A percentile compares a stretch with the other conserved stretches of the same genome.
Conservation (phyloP, 306 rosid genomes). For the Pyrus bretschneideri region DNA sequence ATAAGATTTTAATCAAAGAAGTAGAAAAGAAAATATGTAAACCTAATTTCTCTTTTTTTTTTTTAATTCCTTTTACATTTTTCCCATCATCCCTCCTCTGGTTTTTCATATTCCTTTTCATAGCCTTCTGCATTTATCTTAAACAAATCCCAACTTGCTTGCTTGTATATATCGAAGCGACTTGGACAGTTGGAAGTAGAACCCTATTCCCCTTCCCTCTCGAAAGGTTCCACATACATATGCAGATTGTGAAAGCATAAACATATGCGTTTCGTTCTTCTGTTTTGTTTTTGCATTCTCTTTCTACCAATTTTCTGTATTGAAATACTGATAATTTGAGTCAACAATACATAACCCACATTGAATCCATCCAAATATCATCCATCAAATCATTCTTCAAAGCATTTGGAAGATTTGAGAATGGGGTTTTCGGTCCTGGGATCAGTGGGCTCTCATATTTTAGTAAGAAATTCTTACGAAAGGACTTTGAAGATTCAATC, state of each 20-base stretch:
- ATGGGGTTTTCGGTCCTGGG: constrained; percentile 53
- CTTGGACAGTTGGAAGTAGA: not conserved
- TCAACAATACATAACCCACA: not conserved
- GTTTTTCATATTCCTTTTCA: too few relatives aligned
- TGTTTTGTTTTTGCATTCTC: not conserved
- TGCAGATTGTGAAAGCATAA: not conserved
- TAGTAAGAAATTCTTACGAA: constrained; percentile 23
- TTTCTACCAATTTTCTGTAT: not conserved
- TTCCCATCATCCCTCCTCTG: too few relatives aligned
- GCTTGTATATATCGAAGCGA: not conserved
- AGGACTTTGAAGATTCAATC: constrained; percentile 23
- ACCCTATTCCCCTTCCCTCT: not conserved
- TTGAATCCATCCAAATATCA: constrained; percentile 7
- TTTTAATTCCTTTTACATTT: too few relatives aligned
- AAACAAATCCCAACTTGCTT: not conserved
- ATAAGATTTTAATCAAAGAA: too few relatives aligned
- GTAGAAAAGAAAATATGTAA: too few relatives aligned
- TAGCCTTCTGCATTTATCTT: too few relatives aligned
- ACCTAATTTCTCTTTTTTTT: too few relatives aligned
- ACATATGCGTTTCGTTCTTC: not conserved
- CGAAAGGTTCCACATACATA: not conserved
- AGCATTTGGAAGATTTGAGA: not conserved
- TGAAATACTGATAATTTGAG: not conserved
- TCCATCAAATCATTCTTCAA: not conserved
- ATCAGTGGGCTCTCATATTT: constrained; percentile 39